These are phyloP conservation scores for Myriosclerotinia scirpicola DNA, from an alignment of 2,329 filamentous ascomycete genomes.

Conservation along the genomic window DNA sequence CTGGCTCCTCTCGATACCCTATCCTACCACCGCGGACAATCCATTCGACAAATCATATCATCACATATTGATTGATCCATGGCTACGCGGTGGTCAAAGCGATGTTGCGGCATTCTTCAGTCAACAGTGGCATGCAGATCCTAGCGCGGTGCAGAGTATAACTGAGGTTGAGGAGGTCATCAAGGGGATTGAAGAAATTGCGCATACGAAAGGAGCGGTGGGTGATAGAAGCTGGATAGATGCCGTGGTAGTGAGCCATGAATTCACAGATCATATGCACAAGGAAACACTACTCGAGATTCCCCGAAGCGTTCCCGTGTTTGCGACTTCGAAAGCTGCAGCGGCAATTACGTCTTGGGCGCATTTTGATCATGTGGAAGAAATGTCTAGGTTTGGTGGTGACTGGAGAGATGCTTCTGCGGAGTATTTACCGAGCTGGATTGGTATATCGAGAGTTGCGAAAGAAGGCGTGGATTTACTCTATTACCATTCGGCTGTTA, in stretches of 20 bases:
- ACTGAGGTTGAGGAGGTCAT: constrained; percentile 55
- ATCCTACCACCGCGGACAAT: constrained; percentile 42
- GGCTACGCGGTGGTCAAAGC: constrained; percentile 61
- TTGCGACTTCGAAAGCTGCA: constrained; percentile 60
- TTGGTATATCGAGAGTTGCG: constrained; percentile 59
- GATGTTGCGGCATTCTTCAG: constrained; percentile 66
- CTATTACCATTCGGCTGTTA: constrained; percentile 61
- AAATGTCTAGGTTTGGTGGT: constrained; percentile 33
- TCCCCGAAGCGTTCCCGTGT: constrained; percentile 53
- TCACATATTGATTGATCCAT: constrained; percentile 66
- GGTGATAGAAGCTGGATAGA: constrained; percentile 50
- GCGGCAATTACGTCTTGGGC: constrained; percentile 56
- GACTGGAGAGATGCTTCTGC: constrained; percentile 39
- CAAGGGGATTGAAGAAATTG: constrained; percentile 47
- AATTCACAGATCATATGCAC: constrained; percentile 68
- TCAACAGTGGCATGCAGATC: constrained; percentile 60
- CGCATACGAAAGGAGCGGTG: background rate
- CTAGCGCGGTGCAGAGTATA: constrained; percentile 55
- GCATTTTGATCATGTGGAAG: constrained; percentile 57
- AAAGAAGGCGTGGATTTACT: constrained; percentile 53
- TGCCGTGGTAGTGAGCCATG: constrained; percentile 59
- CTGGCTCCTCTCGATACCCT: constrained; percentile 65
- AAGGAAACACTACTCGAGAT: constrained; percentile 59
- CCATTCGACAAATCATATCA: constrained; percentile 47
- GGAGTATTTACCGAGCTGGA: constrained; percentile 55